A percentile compares a stretch with the other conserved stretches of the same genome.
These are phyloP conservation scores for Mortierella antarctica DNA, from an alignment of 192 early-diverging fungal genomes.

Conservation along the genomic window DNA sequence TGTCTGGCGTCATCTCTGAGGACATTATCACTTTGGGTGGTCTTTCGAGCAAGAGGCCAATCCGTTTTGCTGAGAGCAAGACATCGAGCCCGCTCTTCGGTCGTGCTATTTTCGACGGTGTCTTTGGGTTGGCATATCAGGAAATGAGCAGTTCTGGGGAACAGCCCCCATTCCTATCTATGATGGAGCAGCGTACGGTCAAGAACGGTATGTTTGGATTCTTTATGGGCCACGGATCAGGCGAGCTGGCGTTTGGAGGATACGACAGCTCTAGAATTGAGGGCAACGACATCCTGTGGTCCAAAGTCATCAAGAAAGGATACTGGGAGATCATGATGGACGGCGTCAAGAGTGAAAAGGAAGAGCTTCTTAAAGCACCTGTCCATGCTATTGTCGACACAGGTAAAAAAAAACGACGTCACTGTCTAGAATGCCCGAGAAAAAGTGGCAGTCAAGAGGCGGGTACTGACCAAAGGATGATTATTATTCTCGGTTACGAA, in stretches of 20 bases:
- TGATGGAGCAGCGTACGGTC: conserved; percentile 34
- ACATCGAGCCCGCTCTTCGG: conserved; percentile 33
- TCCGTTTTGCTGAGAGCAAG: conserved; percentile 44
- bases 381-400: conserved; percentile 47
- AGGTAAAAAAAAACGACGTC: neutral
- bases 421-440: neutral
- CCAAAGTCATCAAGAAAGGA: conserved; percentile 88
- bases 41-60: conserved; percentile 16
- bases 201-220: conserved; percentile 38
- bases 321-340: conserved; percentile 98
- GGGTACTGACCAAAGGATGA: neutral
- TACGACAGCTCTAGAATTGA: conserved; percentile 77
- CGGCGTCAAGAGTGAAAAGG: conserved; percentile 56
- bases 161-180: conserved; percentile 36
- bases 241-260: conserved; percentile 94
- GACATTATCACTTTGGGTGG: conserved; percentile 38
- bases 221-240: conserved; percentile 51
- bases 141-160: conserved; percentile 48
- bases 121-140: conserved; percentile 48
- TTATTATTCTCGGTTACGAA: neutral
- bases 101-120: conserved; percentile 42
- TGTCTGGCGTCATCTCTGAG: conserved; percentile 38
- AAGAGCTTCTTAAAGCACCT: conserved; percentile 18
- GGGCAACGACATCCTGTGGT: conserved; percentile 74
- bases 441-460: too few relatives aligned